A percentile compares a stretch with the other conserved stretches of the same genome.
phyloP scores from a whole-genome alignment of 192 early-diverging fungal genomes.

The Gonapodya prolifera region DNA sequence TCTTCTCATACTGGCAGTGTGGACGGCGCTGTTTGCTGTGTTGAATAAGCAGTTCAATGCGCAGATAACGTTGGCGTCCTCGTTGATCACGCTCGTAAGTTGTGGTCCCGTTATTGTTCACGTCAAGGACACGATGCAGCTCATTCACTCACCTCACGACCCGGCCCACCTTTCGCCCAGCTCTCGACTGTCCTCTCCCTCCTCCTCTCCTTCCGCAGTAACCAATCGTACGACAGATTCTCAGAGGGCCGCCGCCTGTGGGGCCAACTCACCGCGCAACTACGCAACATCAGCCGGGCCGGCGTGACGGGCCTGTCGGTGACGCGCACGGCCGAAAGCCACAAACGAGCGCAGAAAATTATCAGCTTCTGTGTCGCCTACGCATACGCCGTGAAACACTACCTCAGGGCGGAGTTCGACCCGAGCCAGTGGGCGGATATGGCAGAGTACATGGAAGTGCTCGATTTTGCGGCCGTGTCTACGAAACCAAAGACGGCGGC shows the following conservation, averaged over 20 bases:
- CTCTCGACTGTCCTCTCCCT: not conserved
- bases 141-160: not conserved
- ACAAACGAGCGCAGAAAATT: not conserved
- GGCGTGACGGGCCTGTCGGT: not conserved
- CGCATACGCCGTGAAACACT: not conserved
- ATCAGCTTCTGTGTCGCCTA: not conserved
- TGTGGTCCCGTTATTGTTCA: not conserved
- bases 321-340: not conserved
- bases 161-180: not conserved
- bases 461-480: not conserved
- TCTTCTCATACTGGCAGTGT: not conserved
- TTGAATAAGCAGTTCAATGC: not conserved
- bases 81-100: not conserved
- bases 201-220: not conserved
- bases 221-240: not conserved
- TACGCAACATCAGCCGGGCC: not conserved
- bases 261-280: not conserved
- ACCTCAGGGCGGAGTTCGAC: not conserved
- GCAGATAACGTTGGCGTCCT: not conserved
- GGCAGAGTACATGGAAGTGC: not conserved
- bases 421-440: not conserved
- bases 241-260: not conserved
- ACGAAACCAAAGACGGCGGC: not conserved
- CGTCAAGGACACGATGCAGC: not conserved
- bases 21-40: not conserved